phyloP scores from a whole-genome alignment of 495 filamentous ascomycete species.

The Clohesyomyces aquaticus region DNA sequence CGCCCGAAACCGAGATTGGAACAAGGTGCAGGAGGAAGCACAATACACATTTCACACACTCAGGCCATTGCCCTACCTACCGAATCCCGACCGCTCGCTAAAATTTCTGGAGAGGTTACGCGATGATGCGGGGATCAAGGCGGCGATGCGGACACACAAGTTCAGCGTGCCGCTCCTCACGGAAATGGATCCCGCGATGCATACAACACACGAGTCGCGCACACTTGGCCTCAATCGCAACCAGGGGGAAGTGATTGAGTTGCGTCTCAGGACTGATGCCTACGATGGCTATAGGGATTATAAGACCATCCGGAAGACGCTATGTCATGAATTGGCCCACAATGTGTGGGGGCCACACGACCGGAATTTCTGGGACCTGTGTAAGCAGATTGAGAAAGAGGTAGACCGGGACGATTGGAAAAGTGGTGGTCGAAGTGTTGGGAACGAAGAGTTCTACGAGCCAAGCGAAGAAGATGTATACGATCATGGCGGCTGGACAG shows the following conservation, averaged over 20 bases:
- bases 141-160: constrained; percentile 78
- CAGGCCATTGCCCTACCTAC: constrained; percentile 77
- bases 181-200: constrained; percentile 88
- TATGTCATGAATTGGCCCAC: constrained; percentile 95
- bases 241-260: constrained; percentile 85
- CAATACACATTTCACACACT: constrained; percentile 82
- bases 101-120: constrained; percentile 77
- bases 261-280: constrained; percentile 86
- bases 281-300: constrained; percentile 95
- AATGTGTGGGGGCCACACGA: constrained; percentile 86
- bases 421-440: constrained; percentile 65
- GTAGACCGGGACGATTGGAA: constrained; percentile 79
- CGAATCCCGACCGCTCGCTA: constrained; percentile 66
- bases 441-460: constrained; percentile 71
- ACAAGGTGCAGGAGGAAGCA: constrained; percentile 58
- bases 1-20: constrained; percentile 46
- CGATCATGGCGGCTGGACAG: constrained; percentile 84
- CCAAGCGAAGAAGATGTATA: constrained; percentile 62
- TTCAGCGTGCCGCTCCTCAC: constrained; percentile 88
- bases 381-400: constrained; percentile 81
- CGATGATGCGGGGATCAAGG: constrained; percentile 81
- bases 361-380: constrained; percentile 84
- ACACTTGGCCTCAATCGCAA: constrained; percentile 90
- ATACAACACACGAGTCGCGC: constrained; percentile 78
- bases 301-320: constrained; percentile 81